Conservation (phyloP, 2,329 filamentous ascomycete species). For the Fusarium solani-melongenae region DNA sequence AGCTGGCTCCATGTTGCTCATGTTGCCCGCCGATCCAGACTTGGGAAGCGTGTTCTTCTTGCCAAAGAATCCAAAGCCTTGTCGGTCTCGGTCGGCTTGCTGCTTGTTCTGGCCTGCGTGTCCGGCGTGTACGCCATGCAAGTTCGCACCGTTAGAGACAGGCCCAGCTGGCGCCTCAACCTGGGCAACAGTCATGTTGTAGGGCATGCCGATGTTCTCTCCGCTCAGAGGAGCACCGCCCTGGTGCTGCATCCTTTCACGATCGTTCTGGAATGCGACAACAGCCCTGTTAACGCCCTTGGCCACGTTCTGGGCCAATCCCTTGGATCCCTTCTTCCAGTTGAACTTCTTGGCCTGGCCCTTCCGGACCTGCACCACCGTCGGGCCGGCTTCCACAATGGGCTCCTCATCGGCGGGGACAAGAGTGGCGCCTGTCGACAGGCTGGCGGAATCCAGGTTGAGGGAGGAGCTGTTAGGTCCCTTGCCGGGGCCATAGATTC, state of each 20-base stretch:
- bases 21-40: slow-evolving; percentile 58
- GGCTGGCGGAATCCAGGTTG: slow-evolving; percentile 64
- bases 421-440: slow-evolving; percentile 68
- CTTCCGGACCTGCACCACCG: slow-evolving; percentile 94
- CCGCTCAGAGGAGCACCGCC: slow-evolving; percentile 60
- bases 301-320: slow-evolving; percentile 91
- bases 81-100: slow-evolving; percentile 54
- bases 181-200: slow-evolving; percentile 73
- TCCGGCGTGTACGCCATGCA: slow-evolving; percentile 32
- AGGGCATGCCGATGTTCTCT: slow-evolving; percentile 76
- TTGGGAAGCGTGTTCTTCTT: slow-evolving; percentile 65
- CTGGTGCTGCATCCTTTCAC: slow-evolving; percentile 64
- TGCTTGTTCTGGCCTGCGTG: slow-evolving; percentile 34
- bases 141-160: slow-evolving; percentile 44
- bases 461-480: slow-evolving; percentile 61
- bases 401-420: slow-evolving; percentile 75
- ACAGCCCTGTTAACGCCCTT: slow-evolving; percentile 96
- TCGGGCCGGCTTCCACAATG: slow-evolving; percentile 79
- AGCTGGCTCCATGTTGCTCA: slow-evolving; percentile 55
- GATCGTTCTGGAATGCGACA: slow-evolving; percentile 73
- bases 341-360: slow-evolving; percentile 96
- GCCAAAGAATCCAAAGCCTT: slow-evolving; percentile 79
- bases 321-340: slow-evolving; percentile 97
- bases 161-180: slow-evolving; percentile 58
- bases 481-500: slow-evolving; percentile 67